Evolutionary conservation across 768 basidiomycete species (phyloP).

Genomic region (Kwoniella sp.): DNA sequence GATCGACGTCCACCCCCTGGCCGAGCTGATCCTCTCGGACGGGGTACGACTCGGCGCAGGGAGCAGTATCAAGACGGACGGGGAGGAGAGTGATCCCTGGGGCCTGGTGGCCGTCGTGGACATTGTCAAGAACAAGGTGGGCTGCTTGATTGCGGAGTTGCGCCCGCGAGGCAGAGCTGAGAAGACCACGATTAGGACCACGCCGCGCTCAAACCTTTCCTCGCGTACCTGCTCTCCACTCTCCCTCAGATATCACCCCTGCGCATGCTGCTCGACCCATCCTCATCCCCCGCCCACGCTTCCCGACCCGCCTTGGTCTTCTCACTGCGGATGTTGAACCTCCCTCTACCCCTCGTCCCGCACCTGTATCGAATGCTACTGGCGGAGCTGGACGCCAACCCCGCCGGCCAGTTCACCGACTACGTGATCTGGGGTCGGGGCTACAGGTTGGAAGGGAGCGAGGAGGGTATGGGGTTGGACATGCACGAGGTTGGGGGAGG

Average conservation of each 20-base stretch:
- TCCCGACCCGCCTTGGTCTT: slow-evolving; percentile 75
- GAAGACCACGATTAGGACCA: slow-evolving; percentile 56
- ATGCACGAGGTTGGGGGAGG: slow-evolving; percentile 30
- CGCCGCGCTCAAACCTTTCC: slow-evolving; percentile 65
- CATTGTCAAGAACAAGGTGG: slow-evolving; percentile 64
- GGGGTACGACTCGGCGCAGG: slow-evolving; percentile 58
- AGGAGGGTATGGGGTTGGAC: slow-evolving; percentile 59
- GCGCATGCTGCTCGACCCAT: slow-evolving; percentile 57
- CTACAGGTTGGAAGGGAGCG: slow-evolving; percentile 67
- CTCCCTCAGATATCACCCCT: slow-evolving; percentile 57
- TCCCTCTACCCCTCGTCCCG: slow-evolving; percentile 87
- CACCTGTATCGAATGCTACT: slow-evolving; percentile 87
- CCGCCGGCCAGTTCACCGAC: slow-evolving; percentile 66
- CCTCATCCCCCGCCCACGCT: slow-evolving; percentile 40
- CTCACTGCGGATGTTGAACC: slow-evolving; percentile 85
- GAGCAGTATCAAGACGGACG: slow-evolving; percentile 88
- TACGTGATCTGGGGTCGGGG: slow-evolving; percentile 71
- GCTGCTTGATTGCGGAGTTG: slow-evolving; percentile 5
- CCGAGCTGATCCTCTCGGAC: slow-evolving; percentile 72
- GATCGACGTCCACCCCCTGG: slow-evolving; percentile 67
- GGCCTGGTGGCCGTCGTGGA: slow-evolving; percentile 81
- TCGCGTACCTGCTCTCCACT: slow-evolving; percentile 64
- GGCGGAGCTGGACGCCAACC: slow-evolving; percentile 73
- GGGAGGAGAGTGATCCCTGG: slow-evolving; percentile 81
- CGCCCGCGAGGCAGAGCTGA: no score